Evolutionary conservation across 148 eudicot genomes (phyloP).

Genomic region (Talinum fruticosum): DNA sequence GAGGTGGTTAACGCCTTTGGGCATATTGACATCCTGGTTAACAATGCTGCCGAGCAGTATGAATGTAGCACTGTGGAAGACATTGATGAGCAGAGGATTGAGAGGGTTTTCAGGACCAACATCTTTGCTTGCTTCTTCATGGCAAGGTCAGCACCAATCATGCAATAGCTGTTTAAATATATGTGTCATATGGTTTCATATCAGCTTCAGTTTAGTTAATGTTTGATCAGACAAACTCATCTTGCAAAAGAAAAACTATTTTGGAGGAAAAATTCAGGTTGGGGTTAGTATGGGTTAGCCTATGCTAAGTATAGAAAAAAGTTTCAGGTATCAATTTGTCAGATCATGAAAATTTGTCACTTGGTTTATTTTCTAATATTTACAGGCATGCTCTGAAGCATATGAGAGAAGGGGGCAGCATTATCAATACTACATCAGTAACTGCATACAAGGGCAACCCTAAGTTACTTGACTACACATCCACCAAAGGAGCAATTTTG

Average conservation of each 20-base stretch:
- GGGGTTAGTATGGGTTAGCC: too few species aligned
- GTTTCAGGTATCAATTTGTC: too few species aligned
- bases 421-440: constrained; percentile 71
- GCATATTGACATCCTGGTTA: constrained; percentile 65
- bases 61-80: constrained; percentile 64
- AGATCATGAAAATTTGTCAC: background rate
- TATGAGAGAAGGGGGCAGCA: constrained; percentile 66
- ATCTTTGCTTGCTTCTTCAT: constrained; percentile 71
- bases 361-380: background rate
- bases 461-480: constrained; percentile 55
- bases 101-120: constrained; percentile 80
- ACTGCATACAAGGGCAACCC: constrained; percentile 63
- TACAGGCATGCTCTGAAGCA: constrained; percentile 71
- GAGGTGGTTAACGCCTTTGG: constrained; percentile 65
- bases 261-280: too few species aligned
- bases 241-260: too few species aligned
- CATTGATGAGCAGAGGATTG: constrained; percentile 69
- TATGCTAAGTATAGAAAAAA: too few species aligned
- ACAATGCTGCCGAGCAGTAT: constrained; percentile 76
- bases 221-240: too few species aligned
- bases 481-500: constrained; percentile 80
- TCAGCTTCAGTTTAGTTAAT: too few species aligned
- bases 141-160: constrained; percentile 38
- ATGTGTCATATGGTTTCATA: too few species aligned
- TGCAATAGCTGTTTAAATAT: background rate